These are phyloP conservation scores for Amylocystis lapponica DNA, from an alignment of 768 basidiomycete species.

Conservation along the genomic window DNA sequence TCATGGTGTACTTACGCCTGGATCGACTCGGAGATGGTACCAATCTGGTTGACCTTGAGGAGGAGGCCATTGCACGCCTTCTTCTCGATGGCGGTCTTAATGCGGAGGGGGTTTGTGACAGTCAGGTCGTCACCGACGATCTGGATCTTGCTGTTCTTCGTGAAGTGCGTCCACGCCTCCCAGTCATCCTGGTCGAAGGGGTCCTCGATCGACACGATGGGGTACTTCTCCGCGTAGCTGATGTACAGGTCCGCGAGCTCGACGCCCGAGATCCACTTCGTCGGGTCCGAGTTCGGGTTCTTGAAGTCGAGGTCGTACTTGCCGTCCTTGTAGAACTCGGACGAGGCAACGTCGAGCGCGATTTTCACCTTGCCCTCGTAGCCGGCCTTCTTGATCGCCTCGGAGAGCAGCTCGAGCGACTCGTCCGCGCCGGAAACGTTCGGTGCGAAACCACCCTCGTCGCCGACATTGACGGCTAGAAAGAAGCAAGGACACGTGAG, in stretches of 20 bases:
- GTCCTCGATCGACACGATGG: slow-evolving; percentile 93
- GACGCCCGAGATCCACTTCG: slow-evolving; percentile 90
- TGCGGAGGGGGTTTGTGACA: slow-evolving; percentile 94
- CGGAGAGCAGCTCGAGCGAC: slow-evolving; percentile 89
- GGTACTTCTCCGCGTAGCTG: slow-evolving; percentile 84
- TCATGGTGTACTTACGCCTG: slow-evolving; percentile 70
- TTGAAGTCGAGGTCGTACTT: slow-evolving; percentile 99
- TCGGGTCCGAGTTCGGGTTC: slow-evolving; percentile 98
- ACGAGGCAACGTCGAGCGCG: slow-evolving; percentile 96
- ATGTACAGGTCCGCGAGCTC: slow-evolving; percentile 94
- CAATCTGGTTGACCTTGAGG: slow-evolving; percentile 99
- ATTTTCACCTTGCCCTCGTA: slow-evolving; percentile 99
- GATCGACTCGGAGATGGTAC: slow-evolving; percentile 97
- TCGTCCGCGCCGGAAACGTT: slow-evolving; percentile 97
- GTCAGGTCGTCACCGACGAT: slow-evolving; percentile 96
- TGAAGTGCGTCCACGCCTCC: slow-evolving; percentile 97
- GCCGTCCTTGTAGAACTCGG: slow-evolving; percentile 99
- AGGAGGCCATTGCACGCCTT: slow-evolving; percentile 99
- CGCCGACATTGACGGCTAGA: slow-evolving; percentile 95
- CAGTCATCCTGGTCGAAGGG: slow-evolving; percentile 99
- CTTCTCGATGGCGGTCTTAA: slow-evolving; percentile 99
- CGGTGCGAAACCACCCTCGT: slow-evolving; percentile 99
- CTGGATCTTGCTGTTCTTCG: slow-evolving; percentile 70
- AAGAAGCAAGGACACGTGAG: slow-evolving; percentile 8
- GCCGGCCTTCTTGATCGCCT: slow-evolving; percentile 97